phyloP scores from a whole-genome alignment of 306 rosid genomes.

The Crataegus laevigata region DNA sequence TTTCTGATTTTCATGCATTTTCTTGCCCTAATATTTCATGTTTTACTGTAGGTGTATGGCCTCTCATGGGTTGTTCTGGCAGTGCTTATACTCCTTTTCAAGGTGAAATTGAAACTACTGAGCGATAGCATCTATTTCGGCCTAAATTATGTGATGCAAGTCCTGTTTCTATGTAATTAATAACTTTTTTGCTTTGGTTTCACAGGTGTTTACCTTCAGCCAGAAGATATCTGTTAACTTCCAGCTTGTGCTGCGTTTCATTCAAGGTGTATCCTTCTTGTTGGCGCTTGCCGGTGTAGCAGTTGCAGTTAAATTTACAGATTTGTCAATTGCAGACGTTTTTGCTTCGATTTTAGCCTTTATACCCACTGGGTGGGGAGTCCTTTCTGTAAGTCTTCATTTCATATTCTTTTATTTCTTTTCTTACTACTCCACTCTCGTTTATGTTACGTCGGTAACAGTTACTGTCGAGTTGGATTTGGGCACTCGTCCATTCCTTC shows the following conservation, averaged over 20 bases:
- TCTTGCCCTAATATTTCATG: not conserved
- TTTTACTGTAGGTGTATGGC: slow-evolving; percentile 60
- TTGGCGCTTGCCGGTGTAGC: slow-evolving; percentile 67
- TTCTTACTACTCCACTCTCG: not conserved
- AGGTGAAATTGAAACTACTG: slow-evolving; percentile 38
- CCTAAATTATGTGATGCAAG: not conserved
- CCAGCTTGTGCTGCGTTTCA: slow-evolving; percentile 83
- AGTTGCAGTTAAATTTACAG: slow-evolving; percentile 53
- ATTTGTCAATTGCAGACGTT: slow-evolving; percentile 53
- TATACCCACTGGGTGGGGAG: slow-evolving; percentile 94
- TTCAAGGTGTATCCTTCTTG: slow-evolving; percentile 82
- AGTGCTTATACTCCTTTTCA: slow-evolving; percentile 73
- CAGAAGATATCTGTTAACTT: slow-evolving; percentile 87
- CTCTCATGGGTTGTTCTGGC: slow-evolving; percentile 77
- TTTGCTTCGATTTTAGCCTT: slow-evolving; percentile 81
- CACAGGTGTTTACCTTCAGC: slow-evolving; percentile 86
- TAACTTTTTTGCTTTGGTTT: slow-evolving; percentile 17
- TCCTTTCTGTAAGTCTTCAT: slow-evolving; percentile 68
- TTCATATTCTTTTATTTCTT: not conserved
- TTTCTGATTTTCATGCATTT: not conserved
- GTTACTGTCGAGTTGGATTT: not conserved
- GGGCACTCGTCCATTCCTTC: too few species aligned
- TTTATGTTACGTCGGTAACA: not conserved
- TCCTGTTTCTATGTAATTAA: slow-evolving; percentile 10
- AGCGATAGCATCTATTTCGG: not conserved